phyloP scores from a whole-genome alignment of 176 grass and related monocot genomes.

The Ampelocalamus luodianensis region DNA sequence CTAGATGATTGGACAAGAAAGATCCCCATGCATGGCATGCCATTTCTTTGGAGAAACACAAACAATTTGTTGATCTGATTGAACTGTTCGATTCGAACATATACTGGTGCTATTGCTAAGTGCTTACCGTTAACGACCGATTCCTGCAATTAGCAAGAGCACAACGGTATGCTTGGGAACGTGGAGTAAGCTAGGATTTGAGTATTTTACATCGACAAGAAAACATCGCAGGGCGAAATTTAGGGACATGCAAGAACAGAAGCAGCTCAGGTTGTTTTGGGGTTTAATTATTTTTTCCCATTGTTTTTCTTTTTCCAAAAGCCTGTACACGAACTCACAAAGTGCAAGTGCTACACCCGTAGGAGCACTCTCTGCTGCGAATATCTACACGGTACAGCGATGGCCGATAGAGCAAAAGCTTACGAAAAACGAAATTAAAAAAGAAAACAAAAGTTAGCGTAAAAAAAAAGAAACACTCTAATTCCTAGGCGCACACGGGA shows the following conservation, averaged over 20 bases:
- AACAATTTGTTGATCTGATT: background rate
- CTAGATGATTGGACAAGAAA: background rate
- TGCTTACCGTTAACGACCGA: too few species aligned
- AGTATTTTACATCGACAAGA: background rate
- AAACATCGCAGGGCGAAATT: background rate
- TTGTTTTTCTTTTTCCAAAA: background rate
- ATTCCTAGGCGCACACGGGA: conserved; percentile 49
- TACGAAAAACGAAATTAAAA: background rate
- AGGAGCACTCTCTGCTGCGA: conserved; percentile 48
- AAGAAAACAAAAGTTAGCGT: background rate
- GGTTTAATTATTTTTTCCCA: background rate
- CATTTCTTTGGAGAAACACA: background rate
- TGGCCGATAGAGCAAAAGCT: conserved; percentile 29
- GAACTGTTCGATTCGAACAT: too few species aligned
- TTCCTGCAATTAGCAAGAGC: background rate
- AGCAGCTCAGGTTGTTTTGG: background rate
- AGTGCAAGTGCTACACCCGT: conserved; percentile 48
- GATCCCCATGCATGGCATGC: background rate
- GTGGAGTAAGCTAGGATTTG: too few species aligned
- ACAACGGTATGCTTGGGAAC: background rate
- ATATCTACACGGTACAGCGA: conserved; percentile 57
- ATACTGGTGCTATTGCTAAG: too few species aligned
- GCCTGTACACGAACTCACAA: conserved; percentile 38
- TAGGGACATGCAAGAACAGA: background rate
- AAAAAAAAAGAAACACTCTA: background rate